Conservation (phyloP, 768 basidiomycete species). For the Xanthoconium stramineum region DNA sequence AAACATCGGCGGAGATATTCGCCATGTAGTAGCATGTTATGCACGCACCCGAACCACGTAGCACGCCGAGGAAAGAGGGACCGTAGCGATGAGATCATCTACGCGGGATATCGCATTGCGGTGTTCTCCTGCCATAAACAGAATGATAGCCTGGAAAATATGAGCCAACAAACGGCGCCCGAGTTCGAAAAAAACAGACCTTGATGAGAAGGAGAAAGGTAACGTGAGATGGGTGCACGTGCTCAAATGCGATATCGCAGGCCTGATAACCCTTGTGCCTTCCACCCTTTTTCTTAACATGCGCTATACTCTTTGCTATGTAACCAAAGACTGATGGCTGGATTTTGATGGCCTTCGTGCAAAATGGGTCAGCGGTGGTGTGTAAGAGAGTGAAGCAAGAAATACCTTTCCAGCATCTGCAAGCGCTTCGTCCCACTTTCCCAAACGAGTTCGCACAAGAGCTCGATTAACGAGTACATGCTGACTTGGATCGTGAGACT, state of each 20-base stretch:
- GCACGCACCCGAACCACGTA: neutral
- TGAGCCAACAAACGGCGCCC: neutral
- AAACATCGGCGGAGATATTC: too few relatives aligned
- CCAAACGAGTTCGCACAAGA: neutral
- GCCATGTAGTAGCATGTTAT: neutral
- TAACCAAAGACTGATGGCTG: neutral
- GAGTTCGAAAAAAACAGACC: neutral
- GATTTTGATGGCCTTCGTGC: neutral
- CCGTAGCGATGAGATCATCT: neutral
- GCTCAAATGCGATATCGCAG: conserved; percentile 3
- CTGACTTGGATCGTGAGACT: neutral
- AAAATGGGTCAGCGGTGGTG: neutral
- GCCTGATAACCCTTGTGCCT: neutral
- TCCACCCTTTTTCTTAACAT: neutral
- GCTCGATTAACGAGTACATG: conserved; percentile 1
- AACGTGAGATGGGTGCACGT: neutral
- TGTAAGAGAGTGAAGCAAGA: neutral
- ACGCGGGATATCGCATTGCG: conserved; percentile 3
- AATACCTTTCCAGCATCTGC: neutral
- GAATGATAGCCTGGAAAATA: neutral
- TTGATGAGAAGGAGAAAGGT: neutral
- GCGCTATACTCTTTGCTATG: neutral
- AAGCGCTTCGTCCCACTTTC: neutral
- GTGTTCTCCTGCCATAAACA: conserved; percentile 5
- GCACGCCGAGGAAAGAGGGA: neutral